Conservation (phyloP, 2,329 filamentous ascomycete species). For the Monosporascus sp. region DNA sequence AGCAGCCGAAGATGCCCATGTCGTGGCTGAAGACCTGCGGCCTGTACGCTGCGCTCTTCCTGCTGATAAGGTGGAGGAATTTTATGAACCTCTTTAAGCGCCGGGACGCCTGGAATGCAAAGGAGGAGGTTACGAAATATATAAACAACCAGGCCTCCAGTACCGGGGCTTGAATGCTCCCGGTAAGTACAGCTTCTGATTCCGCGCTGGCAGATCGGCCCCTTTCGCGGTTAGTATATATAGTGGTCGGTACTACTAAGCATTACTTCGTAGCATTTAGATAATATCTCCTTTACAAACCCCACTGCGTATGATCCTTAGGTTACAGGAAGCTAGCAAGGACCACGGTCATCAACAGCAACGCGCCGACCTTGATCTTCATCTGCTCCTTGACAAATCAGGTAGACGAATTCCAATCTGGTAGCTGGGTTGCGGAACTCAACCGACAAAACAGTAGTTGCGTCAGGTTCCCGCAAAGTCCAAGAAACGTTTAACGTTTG, state of each 20-base stretch:
- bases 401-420: conserved; percentile 33
- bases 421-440: too few species aligned
- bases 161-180: too few species aligned
- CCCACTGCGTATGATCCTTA: conserved; percentile 63
- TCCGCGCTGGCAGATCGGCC: too few species aligned
- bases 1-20: conserved; percentile 11
- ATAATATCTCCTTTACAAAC: conserved; percentile 58
- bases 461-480: too few species aligned
- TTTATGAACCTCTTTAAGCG: conserved; percentile 2
- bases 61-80: conserved; percentile 3
- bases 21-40: conserved; percentile 5
- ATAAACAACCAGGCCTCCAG: not conserved
- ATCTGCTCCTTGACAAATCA: conserved; percentile 59
- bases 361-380: conserved; percentile 38
- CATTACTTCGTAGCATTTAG: too few species aligned
- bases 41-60: conserved; percentile 7
- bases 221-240: too few species aligned
- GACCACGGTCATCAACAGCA: conserved; percentile 38
- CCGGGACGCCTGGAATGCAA: conserved; percentile 1
- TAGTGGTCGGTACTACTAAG: too few species aligned
- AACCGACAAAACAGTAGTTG: too few species aligned
- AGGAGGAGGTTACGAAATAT: conserved; percentile 7
- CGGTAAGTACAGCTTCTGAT: too few species aligned
- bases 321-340: conserved; percentile 58
- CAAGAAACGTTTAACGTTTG: too few species aligned